Evolutionary conservation across 768 basidiomycete genomes (phyloP).

Genomic region (Xerocomus potaroensis): DNA sequence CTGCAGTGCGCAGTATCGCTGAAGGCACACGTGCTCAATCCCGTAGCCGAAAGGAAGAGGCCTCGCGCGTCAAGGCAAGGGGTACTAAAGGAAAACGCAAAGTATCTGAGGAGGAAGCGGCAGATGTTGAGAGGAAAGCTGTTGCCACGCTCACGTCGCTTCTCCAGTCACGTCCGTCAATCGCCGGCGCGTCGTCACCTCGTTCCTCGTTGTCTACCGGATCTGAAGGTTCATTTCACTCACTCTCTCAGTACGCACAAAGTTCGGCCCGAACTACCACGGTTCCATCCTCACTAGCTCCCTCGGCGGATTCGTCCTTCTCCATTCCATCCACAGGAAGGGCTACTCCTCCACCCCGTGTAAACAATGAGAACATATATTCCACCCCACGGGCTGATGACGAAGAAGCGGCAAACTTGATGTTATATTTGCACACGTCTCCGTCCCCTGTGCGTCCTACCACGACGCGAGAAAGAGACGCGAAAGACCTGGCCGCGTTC

Average conservation of each 20-base stretch:
- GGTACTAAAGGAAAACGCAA: conserved; percentile 51
- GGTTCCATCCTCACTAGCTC: conserved; percentile 35
- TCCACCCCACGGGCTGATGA: conserved; percentile 60
- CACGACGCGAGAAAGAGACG: conserved; percentile 41
- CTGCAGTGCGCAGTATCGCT: conserved; percentile 40
- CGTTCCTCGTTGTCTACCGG: conserved; percentile 66
- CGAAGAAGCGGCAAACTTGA: conserved; percentile 76
- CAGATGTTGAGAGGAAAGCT: conserved; percentile 75
- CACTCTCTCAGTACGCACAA: conserved; percentile 62
- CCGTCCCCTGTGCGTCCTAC: conserved; percentile 71
- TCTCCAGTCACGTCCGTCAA: conserved; percentile 60
- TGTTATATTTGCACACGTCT: conserved; percentile 81
- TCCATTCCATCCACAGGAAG: conserved; percentile 18
- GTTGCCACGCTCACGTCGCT: conserved; percentile 76
- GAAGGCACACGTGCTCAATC: conserved; percentile 44
- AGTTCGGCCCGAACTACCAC: conserved; percentile 56
- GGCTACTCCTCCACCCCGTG: conserved; percentile 35
- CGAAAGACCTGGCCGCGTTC: conserved; percentile 53
- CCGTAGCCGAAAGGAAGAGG: conserved; percentile 41
- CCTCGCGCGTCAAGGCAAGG: conserved; percentile 31
- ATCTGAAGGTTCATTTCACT: conserved; percentile 62
- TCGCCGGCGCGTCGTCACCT: conserved; percentile 60
- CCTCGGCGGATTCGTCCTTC: conserved; percentile 40
- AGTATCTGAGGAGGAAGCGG: conserved; percentile 30
- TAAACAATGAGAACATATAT: conserved; percentile 32